Evolutionary conservation across 2,329 filamentous ascomycete genomes (phyloP).

Genomic region (Pseudogymnoascus sp.): DNA sequence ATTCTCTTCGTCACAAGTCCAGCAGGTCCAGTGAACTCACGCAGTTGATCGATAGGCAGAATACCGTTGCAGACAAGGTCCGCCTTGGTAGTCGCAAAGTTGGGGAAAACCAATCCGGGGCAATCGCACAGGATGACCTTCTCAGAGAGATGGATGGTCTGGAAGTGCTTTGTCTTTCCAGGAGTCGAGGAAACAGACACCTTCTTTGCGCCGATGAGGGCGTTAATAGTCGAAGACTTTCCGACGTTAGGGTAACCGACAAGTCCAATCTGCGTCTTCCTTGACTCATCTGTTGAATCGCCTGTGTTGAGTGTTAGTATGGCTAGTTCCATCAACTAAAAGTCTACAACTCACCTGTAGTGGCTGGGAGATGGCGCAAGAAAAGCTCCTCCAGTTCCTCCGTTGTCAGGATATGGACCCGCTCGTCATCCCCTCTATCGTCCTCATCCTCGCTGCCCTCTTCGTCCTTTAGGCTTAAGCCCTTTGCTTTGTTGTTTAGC

Average conservation of each 20-base stretch:
- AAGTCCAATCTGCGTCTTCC: conserved; percentile 81
- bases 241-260: conserved; percentile 98
- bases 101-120: conserved; percentile 95
- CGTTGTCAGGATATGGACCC: conserved; percentile 79
- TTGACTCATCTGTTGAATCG: conserved; percentile 39
- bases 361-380: conserved; percentile 62
- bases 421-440: conserved; percentile 28
- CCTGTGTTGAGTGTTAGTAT: conserved; percentile 27
- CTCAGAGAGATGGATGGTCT: conserved; percentile 90
- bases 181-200: conserved; percentile 96
- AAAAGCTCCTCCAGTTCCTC: conserved; percentile 90
- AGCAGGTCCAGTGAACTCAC: conserved; percentile 84
- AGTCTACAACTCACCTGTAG: conserved; percentile 39
- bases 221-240: conserved; percentile 99
- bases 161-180: conserved; percentile 98
- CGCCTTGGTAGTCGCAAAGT: conserved; percentile 93
- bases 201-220: conserved; percentile 96
- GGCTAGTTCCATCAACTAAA: conserved; percentile 13
- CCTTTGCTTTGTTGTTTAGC: conserved; percentile 36
- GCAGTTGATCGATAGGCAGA: conserved; percentile 89
- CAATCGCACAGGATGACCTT: conserved; percentile 93
- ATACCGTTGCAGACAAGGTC: conserved; percentile 94
- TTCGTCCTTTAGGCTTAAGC: conserved; percentile 30
- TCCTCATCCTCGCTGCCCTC: conserved; percentile 29
- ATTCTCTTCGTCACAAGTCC: conserved; percentile 78